Percentiles rank a stretch among this genome's conserved stretches.
Evolutionary conservation across 306 rosid genomes (phyloP).

Genomic region (Cicer pinnatifidum): DNA sequence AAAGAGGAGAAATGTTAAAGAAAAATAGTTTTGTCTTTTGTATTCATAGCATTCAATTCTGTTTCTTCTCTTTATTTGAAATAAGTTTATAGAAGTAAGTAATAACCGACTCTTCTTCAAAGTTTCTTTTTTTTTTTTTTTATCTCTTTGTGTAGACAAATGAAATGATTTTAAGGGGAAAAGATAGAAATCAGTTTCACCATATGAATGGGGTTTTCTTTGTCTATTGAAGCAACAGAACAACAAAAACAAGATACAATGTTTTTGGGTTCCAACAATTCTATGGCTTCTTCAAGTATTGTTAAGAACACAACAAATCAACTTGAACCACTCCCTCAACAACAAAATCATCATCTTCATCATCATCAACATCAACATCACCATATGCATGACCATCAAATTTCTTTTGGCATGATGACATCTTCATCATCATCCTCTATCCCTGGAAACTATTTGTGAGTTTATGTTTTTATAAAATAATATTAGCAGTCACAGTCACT

Average conservation of each 20-base stretch:
- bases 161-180: constrained; percentile 45
- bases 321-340: constrained; percentile 52
- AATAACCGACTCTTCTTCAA: constrained; percentile 52
- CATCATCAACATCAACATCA: constrained; percentile 34
- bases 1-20: constrained; percentile 1
- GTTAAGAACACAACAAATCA: constrained; percentile 51
- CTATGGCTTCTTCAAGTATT: constrained; percentile 64
- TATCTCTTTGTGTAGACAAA: constrained; percentile 31
- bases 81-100: constrained; percentile 5
- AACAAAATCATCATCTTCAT: constrained; percentile 2
- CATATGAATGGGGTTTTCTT: constrained; percentile 62
- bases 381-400: constrained; percentile 53
- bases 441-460: constrained; percentile 77
- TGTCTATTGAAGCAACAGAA: constrained; percentile 30
- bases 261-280: constrained; percentile 42
- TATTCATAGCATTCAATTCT: constrained; percentile 57
- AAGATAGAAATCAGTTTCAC: constrained; percentile 50
- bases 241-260: constrained; percentile 45
- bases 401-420: constrained; percentile 72
- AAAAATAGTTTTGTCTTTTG: constrained; percentile 49
- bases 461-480: neutral
- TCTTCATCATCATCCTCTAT: constrained; percentile 67
- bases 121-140: neutral
- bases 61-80: constrained; percentile 19
- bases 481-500: neutral